These are phyloP conservation scores for Starmerella lactis-condensi DNA, from an alignment of 805 yeast species.

Conservation along the genomic window DNA sequence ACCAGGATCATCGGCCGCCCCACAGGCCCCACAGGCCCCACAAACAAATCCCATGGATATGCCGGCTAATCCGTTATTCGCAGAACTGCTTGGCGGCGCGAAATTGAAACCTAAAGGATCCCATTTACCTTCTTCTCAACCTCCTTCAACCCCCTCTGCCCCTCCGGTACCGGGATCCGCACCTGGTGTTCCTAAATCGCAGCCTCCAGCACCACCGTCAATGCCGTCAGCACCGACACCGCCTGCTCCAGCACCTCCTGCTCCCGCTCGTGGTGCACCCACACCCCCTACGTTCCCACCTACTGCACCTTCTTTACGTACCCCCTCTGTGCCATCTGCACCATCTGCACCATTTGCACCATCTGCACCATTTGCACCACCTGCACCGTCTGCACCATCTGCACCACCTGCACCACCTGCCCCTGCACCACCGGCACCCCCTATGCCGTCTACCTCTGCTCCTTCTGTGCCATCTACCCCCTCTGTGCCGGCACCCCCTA, in stretches of 20 bases:
- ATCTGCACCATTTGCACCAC: constrained; percentile 1
- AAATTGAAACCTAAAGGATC: constrained; percentile 9
- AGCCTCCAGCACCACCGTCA: too few species aligned
- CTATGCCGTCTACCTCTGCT: not conserved
- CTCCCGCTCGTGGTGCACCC: not conserved
- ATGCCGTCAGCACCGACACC: constrained; percentile 1
- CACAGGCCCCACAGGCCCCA: constrained; percentile 5
- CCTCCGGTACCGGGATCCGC: constrained; percentile 6
- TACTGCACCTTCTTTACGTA: too few species aligned
- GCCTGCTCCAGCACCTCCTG: constrained; percentile 4
- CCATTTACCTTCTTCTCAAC: constrained; percentile 4
- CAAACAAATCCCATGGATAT: constrained; percentile 6
- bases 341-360: constrained; percentile 1
- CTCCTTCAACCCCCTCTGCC: constrained; percentile 3
- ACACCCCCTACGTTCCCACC: constrained; percentile 2
- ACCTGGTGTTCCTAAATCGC: constrained; percentile 4
- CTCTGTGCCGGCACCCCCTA: constrained; percentile 1
- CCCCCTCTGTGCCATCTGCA: constrained; percentile 1
- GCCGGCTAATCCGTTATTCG: constrained; percentile 15
- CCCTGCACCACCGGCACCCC: not conserved
- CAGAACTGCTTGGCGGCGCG: constrained; percentile 13
- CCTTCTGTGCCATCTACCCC: not conserved
- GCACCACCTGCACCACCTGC: constrained; percentile 3
- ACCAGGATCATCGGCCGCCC: constrained; percentile 11
- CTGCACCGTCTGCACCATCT: constrained; percentile 1